Evolutionary conservation across 306 rosid genomes (phyloP).

Genomic region (Inga leiocalycina): DNA sequence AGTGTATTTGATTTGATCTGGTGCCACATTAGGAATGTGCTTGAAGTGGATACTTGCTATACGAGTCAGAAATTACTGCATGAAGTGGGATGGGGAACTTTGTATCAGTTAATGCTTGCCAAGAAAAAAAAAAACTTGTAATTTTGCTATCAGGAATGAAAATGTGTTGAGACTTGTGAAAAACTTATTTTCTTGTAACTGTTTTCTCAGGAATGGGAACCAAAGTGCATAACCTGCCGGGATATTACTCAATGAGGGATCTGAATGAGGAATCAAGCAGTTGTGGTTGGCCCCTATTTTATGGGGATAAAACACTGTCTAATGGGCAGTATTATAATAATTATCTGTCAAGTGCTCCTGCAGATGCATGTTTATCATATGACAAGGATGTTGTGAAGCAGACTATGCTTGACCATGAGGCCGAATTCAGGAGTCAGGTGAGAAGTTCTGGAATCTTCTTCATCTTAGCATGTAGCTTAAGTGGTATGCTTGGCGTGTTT

Average conservation of each 20-base stretch:
- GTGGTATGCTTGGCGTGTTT: not conserved
- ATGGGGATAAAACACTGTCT: slow-evolving; percentile 64
- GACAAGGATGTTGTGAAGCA: slow-evolving; percentile 80
- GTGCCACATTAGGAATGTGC: slow-evolving; percentile 7
- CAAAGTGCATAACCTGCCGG: slow-evolving; percentile 81
- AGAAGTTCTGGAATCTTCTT: slow-evolving; percentile 4
- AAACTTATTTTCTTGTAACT: slow-evolving; percentile 26
- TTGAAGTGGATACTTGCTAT: not conserved
- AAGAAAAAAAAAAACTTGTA: not conserved
- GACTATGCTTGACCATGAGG: slow-evolving; percentile 91
- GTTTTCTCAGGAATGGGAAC: slow-evolving; percentile 90
- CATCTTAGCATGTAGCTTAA: slow-evolving; percentile 15
- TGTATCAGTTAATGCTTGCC: not conserved
- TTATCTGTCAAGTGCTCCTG: slow-evolving; percentile 47
- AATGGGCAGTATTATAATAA: slow-evolving; percentile 70
- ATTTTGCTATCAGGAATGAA: slow-evolving; percentile 71
- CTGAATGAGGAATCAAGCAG: slow-evolving; percentile 93
- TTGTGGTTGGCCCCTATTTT: slow-evolving; percentile 80
- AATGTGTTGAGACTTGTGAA: slow-evolving; percentile 41
- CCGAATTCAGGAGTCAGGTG: slow-evolving; percentile 83
- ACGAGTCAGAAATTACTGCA: not conserved
- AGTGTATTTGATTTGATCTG: slow-evolving; percentile 23
- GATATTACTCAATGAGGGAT: slow-evolving; percentile 89
- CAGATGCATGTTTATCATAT: slow-evolving; percentile 57
- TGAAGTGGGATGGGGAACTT: not conserved